Evolutionary conservation across 495 filamentous ascomycete species (phyloP).

Genomic region (Xylaria bambusicola): DNA sequence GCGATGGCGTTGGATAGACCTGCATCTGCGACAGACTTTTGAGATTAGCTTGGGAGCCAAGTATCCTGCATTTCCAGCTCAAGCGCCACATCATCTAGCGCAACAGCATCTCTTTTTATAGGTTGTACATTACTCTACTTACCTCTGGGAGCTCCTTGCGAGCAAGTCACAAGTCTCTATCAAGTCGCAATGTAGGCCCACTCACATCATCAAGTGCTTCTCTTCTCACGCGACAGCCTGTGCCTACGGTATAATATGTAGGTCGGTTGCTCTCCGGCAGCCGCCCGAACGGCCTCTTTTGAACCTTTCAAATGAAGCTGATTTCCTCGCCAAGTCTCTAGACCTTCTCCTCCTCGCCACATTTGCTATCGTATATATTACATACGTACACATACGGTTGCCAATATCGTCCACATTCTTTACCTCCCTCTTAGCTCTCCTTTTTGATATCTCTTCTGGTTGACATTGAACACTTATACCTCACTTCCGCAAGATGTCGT

Average conservation of each 20-base stretch:
- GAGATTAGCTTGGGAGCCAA: background rate
- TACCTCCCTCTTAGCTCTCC: background rate
- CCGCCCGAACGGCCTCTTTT: background rate
- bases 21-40: slow-evolving; percentile 8
- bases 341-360: background rate
- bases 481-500: slow-evolving; percentile 9
- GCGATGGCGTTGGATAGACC: background rate
- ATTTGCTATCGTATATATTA: background rate
- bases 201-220: too few relatives aligned
- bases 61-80: background rate
- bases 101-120: slow-evolving; percentile 13
- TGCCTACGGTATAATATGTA: too few relatives aligned
- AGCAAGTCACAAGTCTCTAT: background rate
- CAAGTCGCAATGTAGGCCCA: background rate
- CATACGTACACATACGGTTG: background rate
- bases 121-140: background rate
- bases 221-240: too few relatives aligned
- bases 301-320: slow-evolving; percentile 2
- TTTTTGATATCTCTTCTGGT: background rate
- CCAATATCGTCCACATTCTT: background rate
- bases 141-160: background rate
- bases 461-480: too few relatives aligned
- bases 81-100: slow-evolving; percentile 15
- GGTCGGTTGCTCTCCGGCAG: too few relatives aligned
- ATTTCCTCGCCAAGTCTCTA: background rate